These are phyloP conservation scores for Zychaea mexicana DNA, from an alignment of 371 early-diverging fungal species.

Conservation along the genomic window DNA sequence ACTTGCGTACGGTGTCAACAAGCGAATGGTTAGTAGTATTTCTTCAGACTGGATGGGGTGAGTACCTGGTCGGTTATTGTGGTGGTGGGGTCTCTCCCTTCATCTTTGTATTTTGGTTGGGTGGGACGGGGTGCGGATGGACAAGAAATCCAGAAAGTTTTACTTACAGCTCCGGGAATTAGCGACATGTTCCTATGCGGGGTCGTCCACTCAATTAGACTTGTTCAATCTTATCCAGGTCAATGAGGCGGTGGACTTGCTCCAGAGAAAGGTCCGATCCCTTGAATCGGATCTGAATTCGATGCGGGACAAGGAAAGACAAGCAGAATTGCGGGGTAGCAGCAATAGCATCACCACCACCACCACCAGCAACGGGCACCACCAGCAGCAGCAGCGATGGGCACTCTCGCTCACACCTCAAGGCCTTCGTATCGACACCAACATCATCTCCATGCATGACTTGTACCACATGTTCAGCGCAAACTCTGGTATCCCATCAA, in stretches of 20 bases:
- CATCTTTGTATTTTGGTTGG: not conserved
- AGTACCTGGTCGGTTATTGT: too few species aligned
- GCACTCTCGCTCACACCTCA: slow-evolving; percentile 38
- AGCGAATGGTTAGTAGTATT: slow-evolving; percentile 35
- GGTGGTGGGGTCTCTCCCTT: too few species aligned
- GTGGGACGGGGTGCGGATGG: too few species aligned
- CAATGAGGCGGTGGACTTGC: slow-evolving; percentile 26
- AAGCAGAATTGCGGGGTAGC: not conserved
- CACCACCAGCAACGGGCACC: too few species aligned
- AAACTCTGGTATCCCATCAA: not conserved
- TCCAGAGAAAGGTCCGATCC: slow-evolving; percentile 23
- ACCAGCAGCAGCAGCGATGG: slow-evolving; percentile 25
- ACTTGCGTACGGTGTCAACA: slow-evolving; percentile 43
- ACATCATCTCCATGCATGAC: slow-evolving; percentile 41
- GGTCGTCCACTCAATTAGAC: slow-evolving; percentile 32
- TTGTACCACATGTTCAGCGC: slow-evolving; percentile 29
- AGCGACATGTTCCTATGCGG: slow-evolving; percentile 31
- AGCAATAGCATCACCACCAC: too few species aligned
- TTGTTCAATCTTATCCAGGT: slow-evolving; percentile 29
- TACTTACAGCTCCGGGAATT: slow-evolving; percentile 2
- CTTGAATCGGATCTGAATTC: slow-evolving; percentile 20
- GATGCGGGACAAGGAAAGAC: slow-evolving; percentile 1
- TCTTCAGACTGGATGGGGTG: too few species aligned
- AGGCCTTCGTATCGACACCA: slow-evolving; percentile 46
- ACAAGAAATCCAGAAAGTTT: not conserved